These are phyloP conservation scores for Balamuthia mandrillaris DNA, from an alignment of 208 protist species.

Conservation along the genomic window DNA sequence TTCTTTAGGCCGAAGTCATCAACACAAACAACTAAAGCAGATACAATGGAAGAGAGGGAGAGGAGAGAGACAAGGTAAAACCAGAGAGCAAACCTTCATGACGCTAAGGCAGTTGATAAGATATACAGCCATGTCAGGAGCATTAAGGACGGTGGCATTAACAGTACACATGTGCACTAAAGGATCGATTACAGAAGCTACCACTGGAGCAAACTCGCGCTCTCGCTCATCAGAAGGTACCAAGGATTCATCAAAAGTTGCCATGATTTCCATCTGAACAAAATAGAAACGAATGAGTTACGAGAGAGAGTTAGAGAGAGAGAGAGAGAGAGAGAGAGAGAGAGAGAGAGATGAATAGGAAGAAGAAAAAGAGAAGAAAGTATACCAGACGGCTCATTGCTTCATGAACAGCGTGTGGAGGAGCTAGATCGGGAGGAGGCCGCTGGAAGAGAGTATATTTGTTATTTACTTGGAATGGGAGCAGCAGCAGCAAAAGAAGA, in stretches of 20 bases:
- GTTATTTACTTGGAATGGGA: background rate
- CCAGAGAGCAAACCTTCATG: background rate
- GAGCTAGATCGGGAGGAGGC: background rate
- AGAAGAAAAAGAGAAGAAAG: background rate
- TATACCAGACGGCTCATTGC: slow-evolving; percentile 31
- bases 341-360: background rate
- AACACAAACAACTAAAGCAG: background rate
- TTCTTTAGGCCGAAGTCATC: background rate
- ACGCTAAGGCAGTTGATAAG: slow-evolving; percentile 51
- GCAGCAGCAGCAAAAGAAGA: background rate
- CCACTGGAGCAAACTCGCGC: slow-evolving; percentile 42
- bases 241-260: slow-evolving; percentile 42
- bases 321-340: background rate
- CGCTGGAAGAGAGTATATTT: background rate
- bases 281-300: background rate
- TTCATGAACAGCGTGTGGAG: slow-evolving; percentile 29
- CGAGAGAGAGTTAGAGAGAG: no score
- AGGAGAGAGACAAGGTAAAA: background rate
- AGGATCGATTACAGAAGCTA: slow-evolving; percentile 38
- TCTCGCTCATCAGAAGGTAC: slow-evolving; percentile 36
- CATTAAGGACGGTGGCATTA: slow-evolving; percentile 29
- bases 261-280: slow-evolving; percentile 38
- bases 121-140: slow-evolving; percentile 48
- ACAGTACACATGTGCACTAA: slow-evolving; percentile 36
- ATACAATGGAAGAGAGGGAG: background rate